Percentiles rank a stretch among this genome's conserved stretches.
phyloP scores from a whole-genome alignment of 305 asterid genomes.

The Solanum hybrid region DNA sequence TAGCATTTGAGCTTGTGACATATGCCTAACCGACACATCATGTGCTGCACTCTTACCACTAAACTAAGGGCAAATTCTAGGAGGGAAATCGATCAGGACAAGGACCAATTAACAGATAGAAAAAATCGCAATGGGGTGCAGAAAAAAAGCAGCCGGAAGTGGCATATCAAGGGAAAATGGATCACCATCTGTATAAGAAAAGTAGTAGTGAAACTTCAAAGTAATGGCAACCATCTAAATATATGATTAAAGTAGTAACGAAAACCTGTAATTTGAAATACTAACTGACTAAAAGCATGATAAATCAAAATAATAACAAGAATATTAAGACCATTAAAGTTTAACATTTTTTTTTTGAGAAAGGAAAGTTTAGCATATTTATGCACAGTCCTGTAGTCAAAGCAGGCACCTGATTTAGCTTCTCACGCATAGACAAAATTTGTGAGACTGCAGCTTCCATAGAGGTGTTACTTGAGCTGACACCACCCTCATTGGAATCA shows the following conservation, averaged over 20 bases:
- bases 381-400: background rate
- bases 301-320: background rate
- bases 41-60: background rate
- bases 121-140: background rate
- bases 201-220: background rate
- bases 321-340: background rate
- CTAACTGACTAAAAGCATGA: background rate
- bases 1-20: background rate
- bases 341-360: background rate
- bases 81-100: background rate
- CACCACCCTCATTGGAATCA: slow-evolving; percentile 48
- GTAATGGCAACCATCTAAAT: background rate
- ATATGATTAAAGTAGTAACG: background rate
- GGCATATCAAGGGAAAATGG: background rate
- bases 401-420: slow-evolving; percentile 54
- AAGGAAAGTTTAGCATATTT: background rate
- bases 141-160: background rate
- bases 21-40: background rate
- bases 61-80: background rate
- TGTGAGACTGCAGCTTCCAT: slow-evolving; percentile 42
- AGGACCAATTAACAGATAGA: background rate
- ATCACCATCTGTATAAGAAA: background rate
- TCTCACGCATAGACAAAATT: slow-evolving; percentile 57
- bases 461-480: slow-evolving; percentile 32
- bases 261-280: background rate